Evolutionary conservation across 1,284 basidiomycete genomes (phyloP).

Genomic region (Papiliotrema flavescens): DNA sequence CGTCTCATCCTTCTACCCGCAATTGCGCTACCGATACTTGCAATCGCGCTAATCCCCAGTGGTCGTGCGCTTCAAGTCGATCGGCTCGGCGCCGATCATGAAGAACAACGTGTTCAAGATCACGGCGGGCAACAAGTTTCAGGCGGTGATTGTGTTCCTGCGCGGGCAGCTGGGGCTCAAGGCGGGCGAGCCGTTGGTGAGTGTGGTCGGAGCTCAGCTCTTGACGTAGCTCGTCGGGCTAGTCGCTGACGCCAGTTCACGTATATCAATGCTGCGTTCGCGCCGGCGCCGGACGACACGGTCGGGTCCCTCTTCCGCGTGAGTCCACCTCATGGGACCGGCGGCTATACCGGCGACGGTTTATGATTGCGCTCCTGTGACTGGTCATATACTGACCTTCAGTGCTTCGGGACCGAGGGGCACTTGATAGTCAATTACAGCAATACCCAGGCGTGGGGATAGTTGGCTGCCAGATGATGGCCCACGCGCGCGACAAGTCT

Average conservation of each 20-base stretch:
- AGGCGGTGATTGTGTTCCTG: slow-evolving; percentile 91
- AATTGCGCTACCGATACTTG: neutral
- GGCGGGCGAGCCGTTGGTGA: slow-evolving; percentile 77
- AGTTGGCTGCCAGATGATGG: no score
- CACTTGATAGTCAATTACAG: slow-evolving; percentile 94
- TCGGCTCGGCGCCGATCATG: slow-evolving; percentile 98
- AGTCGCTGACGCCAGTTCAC: slow-evolving; percentile 65
- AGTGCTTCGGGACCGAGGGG: slow-evolving; percentile 89
- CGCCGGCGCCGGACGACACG: slow-evolving; percentile 87
- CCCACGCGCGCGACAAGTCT: no score
- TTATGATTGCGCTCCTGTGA: no score
- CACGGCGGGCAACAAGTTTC: slow-evolving; percentile 88
- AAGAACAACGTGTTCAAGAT: slow-evolving; percentile 98
- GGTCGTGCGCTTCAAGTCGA: slow-evolving; percentile 94
- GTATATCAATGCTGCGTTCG: slow-evolving; percentile 97
- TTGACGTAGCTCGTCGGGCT: neutral
- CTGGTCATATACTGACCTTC: slow-evolving; percentile 1
- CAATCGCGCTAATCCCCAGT: slow-evolving; percentile 55
- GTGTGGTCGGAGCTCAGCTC: slow-evolving; percentile 48
- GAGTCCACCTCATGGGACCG: no score
- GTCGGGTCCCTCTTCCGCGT: slow-evolving; percentile 78
- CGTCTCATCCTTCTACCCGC: neutral
- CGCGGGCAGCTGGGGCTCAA: slow-evolving; percentile 88
- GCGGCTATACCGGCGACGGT: no score
- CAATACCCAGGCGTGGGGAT: slow-evolving; percentile 45